Percentiles rank a stretch among this genome's conserved stretches.
Conservation (phyloP, 139 green algal species). For the Volvox reticuliferus region DNA sequence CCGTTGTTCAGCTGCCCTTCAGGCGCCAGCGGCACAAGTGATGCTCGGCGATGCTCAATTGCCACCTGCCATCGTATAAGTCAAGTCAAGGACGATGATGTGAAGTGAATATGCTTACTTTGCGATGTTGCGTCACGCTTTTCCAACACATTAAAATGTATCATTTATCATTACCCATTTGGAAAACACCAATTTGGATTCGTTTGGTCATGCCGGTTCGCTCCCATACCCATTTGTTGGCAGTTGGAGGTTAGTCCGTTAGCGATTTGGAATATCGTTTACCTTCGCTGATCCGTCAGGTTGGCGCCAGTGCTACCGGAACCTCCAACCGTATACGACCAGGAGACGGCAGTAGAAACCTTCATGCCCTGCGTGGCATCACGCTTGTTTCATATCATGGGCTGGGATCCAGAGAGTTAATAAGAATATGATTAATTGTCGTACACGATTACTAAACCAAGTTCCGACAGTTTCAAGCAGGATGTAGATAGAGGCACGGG, state of each 20-base stretch:
- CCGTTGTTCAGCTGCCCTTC: not conserved
- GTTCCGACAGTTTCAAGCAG: too few species aligned
- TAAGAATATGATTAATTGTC: too few species aligned
- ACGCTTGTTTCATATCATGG: too few species aligned
- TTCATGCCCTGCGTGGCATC: conserved; percentile 6
- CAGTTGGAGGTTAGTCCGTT: not conserved
- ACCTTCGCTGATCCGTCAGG: conserved; percentile 21
- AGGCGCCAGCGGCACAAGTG: conserved; percentile 22
- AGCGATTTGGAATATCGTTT: not conserved
- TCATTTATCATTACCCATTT: not conserved
- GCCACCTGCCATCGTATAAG: conserved; percentile 5
- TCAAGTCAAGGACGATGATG: too few species aligned
- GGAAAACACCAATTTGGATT: not conserved
- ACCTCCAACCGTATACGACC: not conserved
- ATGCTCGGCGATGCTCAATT: not conserved
- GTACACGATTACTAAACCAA: too few species aligned
- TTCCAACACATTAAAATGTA: not conserved
- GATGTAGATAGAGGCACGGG: too few species aligned
- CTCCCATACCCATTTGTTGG: not conserved
- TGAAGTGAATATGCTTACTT: not conserved
- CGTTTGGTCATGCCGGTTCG: not conserved
- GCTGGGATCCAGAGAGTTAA: too few species aligned
- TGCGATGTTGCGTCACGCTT: not conserved
- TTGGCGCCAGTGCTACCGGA: not conserved
- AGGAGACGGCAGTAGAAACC: not conserved